Base-by-base conservation (phyloP, 345 rosid species). In the Xanthoceras sorbifolium region DNA sequence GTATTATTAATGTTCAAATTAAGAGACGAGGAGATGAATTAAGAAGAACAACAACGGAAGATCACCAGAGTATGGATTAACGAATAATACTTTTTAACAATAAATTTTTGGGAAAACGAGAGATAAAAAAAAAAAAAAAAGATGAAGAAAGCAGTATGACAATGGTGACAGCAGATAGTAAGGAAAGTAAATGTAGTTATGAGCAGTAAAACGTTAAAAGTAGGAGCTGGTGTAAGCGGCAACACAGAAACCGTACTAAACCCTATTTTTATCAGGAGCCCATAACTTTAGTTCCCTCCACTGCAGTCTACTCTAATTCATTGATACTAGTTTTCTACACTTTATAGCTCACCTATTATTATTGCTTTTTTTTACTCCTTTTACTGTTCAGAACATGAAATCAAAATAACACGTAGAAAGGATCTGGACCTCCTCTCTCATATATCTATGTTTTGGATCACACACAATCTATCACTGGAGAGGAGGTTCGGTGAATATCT, bases 181-280 rank as follows among this genome's bases (percentile, higher is more conserved):
- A 54, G 36, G 78, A 64, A 75, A 79, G 72, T 69, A 60, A 65
- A 55, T 64, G 79, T 11, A 70, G 50, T 60, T n/a, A 29, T 63
- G 48, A 59, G 20, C 79, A 65, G 77, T 23, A 42, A 15, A 50
- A 60, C 80, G 80, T 60, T 72, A 72, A 80, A 76, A 80, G 83
- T 76, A 65, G 63, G 48, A 32, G 12, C 17, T 44, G 29, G 46
- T n/a, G 76, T 11, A 62, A 44, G 44, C 31, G 61, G 69, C 76
- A n/a, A 32, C 60, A 32, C 60, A 62, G 50, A 31, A 0, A 1
- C n/a, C 44, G 74, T 76, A 76, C 32, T 17, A 9, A 50, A 12
- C 28, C 54, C 17, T 10, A 44, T 69, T 60, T n/a, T 62, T 22
- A 69, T 63, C 55, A 36, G 46, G 71, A 72, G 65, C 34, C 67